Base-by-base conservation (phyloP, 805 yeast genomes). In the Soucietia sequanensis region DNA sequence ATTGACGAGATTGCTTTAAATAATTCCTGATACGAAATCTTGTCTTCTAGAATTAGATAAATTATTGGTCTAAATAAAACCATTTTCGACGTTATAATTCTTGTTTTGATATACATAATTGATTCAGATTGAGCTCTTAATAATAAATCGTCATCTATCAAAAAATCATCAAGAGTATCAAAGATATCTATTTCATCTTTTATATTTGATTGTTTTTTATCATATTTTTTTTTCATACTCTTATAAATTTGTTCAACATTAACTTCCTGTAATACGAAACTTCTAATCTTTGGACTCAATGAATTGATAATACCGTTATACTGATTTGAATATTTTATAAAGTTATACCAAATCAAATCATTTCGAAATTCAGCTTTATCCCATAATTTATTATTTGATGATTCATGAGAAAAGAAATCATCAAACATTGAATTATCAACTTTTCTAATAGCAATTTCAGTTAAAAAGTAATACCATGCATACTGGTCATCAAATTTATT, bases 401-500 rank as follows among this genome's bases (percentile, higher is more conserved):
- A 30, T 11, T 25, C 27, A 8, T 8, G 14, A 0, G 56, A 40
- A 37, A 48, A 62, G 7, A 61, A 30, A 21, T 65, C 69, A 39
- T 63, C 62, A 37, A 44, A 60, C 50, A 65, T 45, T 18, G 41
- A 48, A 43, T 65, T 65, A 37, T 65, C 72, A 13, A 64, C 53
- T 43, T 65, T 64, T 19, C 70, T 43, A 13, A 62, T 60, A 0
- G 72, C 72, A 5, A 62, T 52, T 38, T 65, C 72, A 0, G 69
- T 65, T 27, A 65, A 44, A 37, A 57, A 65, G 31, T 41, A 65
- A 43, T 61, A 62, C 72, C 70, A 65, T 15, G 65, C 50, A 37
- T 58, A 56, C 31, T 47, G 44, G 29, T 50, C 58, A 27, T 57
- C 59, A 24, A 39, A 50, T 19, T 42, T 45, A 5, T 44, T 35